Base-by-base conservation (phyloP, 345 rosid species). In the Bretschneidera sinensis region DNA sequence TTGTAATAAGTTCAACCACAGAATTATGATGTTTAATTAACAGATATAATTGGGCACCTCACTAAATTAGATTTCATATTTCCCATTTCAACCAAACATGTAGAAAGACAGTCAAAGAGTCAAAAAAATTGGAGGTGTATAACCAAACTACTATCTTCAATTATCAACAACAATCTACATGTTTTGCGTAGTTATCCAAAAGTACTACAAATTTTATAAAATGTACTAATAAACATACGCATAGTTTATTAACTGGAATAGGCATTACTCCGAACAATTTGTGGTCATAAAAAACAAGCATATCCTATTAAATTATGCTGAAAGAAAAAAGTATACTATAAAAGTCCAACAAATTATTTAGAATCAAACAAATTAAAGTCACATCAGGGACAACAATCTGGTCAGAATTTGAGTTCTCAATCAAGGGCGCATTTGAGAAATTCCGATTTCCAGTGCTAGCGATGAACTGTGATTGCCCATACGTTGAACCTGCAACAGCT, bases 361-460 rank as follows among this genome's bases (percentile, higher is more conserved):
- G 14, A 24, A 18, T 23, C 5, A 34, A 35, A 54, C 21, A 0
- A 25, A 43, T 16, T 1, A 48, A 34, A 61, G 80, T 67, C 74
- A 92, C 98, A 67, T 92, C 96, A 0, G 98, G 74, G 35, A 92
- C 89, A 20, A 89, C 78, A 54, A 92, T 87, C 69, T 87, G 94
- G 57, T 84, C 66, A 31, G 69, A 20, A 35, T 83, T 87, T 4
- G 78, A 49, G 73, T 72, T 67, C 1, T 81, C 79, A 61, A 87
- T 85, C 57, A 92, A 73, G 0, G 98, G 98, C 18, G 85, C 71
- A 68, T 75, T 76, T 21, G 94, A 81, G 62, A 67, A 85, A 68
- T 86, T 80, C 73, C 73, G 67, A 33, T 69, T 82, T 23, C 91
- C 95, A 16, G 78, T 66, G 64, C 92, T 75, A 6, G 84, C 68